Evolutionary conservation across 179 eudicot genomes (phyloP), one percentile per base, ranked within the genome.

Genomic region (Gypsophila paniculata): DNA sequence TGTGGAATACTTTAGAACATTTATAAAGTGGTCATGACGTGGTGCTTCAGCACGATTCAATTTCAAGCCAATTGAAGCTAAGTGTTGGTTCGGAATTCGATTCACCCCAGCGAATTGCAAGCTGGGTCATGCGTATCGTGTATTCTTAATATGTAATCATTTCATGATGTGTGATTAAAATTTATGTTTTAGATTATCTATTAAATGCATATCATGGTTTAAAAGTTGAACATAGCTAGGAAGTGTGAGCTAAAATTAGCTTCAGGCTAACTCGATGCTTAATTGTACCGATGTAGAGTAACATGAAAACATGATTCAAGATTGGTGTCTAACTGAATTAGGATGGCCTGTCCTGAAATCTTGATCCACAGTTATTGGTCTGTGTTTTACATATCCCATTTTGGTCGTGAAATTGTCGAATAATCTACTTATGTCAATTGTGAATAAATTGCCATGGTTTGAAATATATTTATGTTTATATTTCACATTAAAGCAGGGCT

Each of bases 401-500:
- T 58, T 58, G 32, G 23, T 58, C 4, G 17, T n/a, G n/a, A n/a
- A 58, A 58, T 6, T 53, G 23, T 7, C 15, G 23, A n/a, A n/a
- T 53, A 53, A 55, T 6, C 11, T 21, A 2, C 61, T 55, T 19
- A 55, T 19, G 0, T 19, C 26, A 1, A 55, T 15, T 55, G 29
- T 13, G 17, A 60, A 19, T 11, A 11, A 8, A 18, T 48, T 34
- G 60, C 36, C 0, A 7, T 62, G 23, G 48, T 13, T 5, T 14
- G 52, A 25, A 32, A 8, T 25, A 23, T 8, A 18, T 51, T 46
- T 38, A 14, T 48, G n/a, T 23, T n/a, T 61, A 15, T 15, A 29
- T n/a, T 46, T 42, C 32, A 15, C 14, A 12, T 21, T 19, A 34
- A 23, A 42, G 58, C 42, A 72, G 65, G 26, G 59, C 54, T 79